Percentiles rank a stretch among this genome's conserved stretches.
These are phyloP conservation scores for Xylaria acuta DNA, from an alignment of 495 filamentous ascomycete species.

Conservation along the genomic window DNA sequence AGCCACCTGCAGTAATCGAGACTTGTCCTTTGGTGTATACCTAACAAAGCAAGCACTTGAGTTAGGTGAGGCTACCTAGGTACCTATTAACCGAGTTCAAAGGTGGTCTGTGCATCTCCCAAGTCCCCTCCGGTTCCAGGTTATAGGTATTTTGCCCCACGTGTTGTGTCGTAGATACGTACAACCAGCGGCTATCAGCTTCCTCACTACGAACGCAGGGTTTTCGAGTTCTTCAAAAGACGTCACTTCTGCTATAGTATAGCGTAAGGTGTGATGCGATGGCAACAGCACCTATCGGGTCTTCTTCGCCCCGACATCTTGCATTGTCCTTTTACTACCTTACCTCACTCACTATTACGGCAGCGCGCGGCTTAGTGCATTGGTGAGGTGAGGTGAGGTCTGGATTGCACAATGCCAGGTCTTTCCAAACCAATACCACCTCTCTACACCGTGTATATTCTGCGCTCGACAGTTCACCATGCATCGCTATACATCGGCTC, in stretches of 20 bases:
- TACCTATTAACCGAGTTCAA: background rate
- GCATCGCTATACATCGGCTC: constrained; percentile 83
- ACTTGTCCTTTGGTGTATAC: too few relatives aligned
- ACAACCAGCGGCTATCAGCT: background rate
- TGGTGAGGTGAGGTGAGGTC: background rate
- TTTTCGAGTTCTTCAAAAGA: background rate
- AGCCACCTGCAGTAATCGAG: too few relatives aligned
- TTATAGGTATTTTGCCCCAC: background rate
- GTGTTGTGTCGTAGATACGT: too few relatives aligned
- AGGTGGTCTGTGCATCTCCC: background rate
- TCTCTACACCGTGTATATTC: constrained; percentile 74
- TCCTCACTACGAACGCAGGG: background rate
- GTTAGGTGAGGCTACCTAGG: too few relatives aligned
- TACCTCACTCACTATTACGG: background rate
- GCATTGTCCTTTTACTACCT: background rate
- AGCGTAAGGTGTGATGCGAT: constrained; percentile 2
- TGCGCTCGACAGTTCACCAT: constrained; percentile 76
- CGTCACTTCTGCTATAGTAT: background rate
- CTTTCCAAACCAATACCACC: constrained; percentile 59
- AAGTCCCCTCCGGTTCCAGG: background rate
- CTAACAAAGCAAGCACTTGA: too few relatives aligned
- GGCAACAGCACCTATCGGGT: background rate
- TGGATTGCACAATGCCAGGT: constrained; percentile 40
- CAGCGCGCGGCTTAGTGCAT: background rate
- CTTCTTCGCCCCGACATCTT: background rate